Base-by-base conservation (phyloP, 495 filamentous ascomycete species). In the Penicillium desertorum region DNA sequence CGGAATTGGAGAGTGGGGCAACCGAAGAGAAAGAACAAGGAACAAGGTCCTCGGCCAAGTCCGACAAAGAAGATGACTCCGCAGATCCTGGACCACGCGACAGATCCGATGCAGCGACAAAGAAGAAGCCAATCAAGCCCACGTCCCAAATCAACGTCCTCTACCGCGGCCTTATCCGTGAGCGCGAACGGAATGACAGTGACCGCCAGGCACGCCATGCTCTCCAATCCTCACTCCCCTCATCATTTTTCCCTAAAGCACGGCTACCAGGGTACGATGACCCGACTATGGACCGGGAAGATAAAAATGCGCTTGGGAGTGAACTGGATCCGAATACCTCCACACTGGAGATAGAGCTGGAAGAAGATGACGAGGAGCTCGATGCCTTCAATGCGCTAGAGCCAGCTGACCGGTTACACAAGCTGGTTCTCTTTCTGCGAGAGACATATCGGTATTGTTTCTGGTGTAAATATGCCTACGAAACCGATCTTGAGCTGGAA, bases 401-500 rank as follows among this genome's bases (percentile, higher is more conserved):
- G 3, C 76, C 80, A 1, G 76, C 73, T 2, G 87, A 96, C 62
- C 81, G 80, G 59, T 67, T 97, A 50, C 66, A 74, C 12, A 83
- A 72, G 53, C 66, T 96, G 10, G 82, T 94, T 11, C 61, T 71
- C 22, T 85, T 88, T 69, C 66, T 99, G 39, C 81, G 93, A 22
- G 76, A 85, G 29, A 82, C 79, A 62, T 80, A 89, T 63, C 71
- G 79, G 41, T 99, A 99, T 68, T 99, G 94, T 76, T 96, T 96
- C 70, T 99, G 92, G 91, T 99, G 94, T 69, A 96, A 96, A 69
- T 88, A 79, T 69, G 73, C 77, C 43, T 98, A 97, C 65, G 85
- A 87, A 47, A 68, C 60, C 0, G 79, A 67, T 52, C 30, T 68
- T 16, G 74, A 78, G 59, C 86, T 97, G 85, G 89, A 94, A 5